These are phyloP conservation scores for Dioszegia crocea DNA, from an alignment of 768 basidiomycete genomes.

Conservation along the genomic window DNA sequence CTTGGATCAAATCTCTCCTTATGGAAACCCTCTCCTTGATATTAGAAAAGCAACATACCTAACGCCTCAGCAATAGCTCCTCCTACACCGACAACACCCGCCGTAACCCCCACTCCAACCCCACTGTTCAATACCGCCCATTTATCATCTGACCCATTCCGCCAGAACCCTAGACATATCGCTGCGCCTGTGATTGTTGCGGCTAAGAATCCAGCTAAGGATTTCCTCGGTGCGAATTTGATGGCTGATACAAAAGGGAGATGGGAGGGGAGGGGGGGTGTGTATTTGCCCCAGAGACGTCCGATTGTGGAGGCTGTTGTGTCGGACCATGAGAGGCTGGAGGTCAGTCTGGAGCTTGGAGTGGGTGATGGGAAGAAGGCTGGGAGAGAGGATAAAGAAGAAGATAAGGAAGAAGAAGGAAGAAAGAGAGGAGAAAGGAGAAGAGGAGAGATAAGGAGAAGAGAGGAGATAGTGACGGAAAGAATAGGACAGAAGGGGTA, in stretches of 20 bases:
- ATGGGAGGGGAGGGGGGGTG: constrained; percentile 59
- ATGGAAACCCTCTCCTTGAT: too few species aligned
- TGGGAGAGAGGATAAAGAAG: too few species aligned
- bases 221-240: constrained; percentile 76
- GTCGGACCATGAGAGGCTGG: constrained; percentile 90
- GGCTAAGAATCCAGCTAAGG: constrained; percentile 75
- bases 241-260: constrained; percentile 53
- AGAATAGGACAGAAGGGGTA: too few species aligned
- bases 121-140: constrained; percentile 39
- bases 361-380: too few species aligned
- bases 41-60: constrained; percentile 56
- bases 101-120: constrained; percentile 57
- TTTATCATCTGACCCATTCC: constrained; percentile 28
- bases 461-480: too few species aligned
- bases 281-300: constrained; percentile 70
- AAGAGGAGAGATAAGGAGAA: too few species aligned
- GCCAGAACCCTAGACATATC: constrained; percentile 70
- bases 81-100: constrained; percentile 65
- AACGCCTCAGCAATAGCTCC: constrained; percentile 84
- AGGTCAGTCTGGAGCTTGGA: not conserved
- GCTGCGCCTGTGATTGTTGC: constrained; percentile 67
- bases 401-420: too few species aligned
- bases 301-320: constrained; percentile 90
- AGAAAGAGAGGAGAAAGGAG: too few species aligned
- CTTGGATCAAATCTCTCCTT: too few species aligned